Evolutionary conservation across 768 basidiomycete genomes (phyloP).

Genomic region (Lanmaoa rubissima): DNA sequence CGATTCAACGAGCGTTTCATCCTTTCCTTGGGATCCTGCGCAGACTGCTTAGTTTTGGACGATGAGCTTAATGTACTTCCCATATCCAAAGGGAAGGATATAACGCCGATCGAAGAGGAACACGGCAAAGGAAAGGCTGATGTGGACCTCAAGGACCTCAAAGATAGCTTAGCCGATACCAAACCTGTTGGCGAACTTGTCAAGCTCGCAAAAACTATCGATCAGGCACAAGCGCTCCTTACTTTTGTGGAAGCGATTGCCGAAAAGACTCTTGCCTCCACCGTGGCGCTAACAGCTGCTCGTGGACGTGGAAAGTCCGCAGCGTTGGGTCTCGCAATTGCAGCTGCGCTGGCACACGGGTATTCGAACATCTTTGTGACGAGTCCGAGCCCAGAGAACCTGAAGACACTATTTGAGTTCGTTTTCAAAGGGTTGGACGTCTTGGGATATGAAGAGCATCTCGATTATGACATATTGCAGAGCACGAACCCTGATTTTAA

Average conservation of each 20-base stretch:
- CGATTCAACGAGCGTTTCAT: conserved; percentile 99
- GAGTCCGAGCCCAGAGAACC: conserved; percentile 94
- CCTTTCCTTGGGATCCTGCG: conserved; percentile 89
- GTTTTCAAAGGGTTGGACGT: conserved; percentile 95
- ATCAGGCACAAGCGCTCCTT: conserved; percentile 92
- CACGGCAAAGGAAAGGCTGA: conserved; percentile 51
- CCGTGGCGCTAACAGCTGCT: conserved; percentile 90
- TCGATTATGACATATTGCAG: conserved; percentile 95
- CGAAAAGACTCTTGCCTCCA: conserved; percentile 90
- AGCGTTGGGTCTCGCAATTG: conserved; percentile 91
- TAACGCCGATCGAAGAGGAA: conserved; percentile 58
- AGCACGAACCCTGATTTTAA: conserved; percentile 94
- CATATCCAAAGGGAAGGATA: conserved; percentile 93
- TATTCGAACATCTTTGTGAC: conserved; percentile 99
- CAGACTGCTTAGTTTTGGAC: conserved; percentile 91
- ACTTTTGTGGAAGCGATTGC: conserved; percentile 94
- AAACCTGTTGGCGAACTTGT: conserved; percentile 88
- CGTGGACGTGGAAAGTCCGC: conserved; percentile 97
- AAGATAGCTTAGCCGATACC: conserved; percentile 73
- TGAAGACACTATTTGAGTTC: conserved; percentile 98
- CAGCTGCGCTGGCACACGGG: conserved; percentile 88
- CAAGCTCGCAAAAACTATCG: conserved; percentile 86
- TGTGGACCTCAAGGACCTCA: conserved; percentile 72
- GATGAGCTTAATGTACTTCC: conserved; percentile 98
- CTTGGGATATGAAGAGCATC: conserved; percentile 93